phyloP scores from a whole-genome alignment of 1,284 basidiomycete genomes.

The Flammula alnicola region DNA sequence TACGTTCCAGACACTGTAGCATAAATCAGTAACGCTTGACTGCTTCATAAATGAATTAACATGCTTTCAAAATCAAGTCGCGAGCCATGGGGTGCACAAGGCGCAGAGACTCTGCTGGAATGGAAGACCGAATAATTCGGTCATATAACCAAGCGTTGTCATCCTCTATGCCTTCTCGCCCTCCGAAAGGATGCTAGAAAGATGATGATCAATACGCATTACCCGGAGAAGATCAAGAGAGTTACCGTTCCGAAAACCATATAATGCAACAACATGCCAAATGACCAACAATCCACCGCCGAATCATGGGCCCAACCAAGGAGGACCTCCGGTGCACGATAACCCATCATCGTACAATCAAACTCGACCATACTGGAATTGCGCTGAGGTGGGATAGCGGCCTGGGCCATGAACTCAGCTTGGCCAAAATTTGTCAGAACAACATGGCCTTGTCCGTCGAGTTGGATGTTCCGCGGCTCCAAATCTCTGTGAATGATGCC shows the following conservation, averaged over 20 bases:
- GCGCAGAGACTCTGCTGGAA: constrained; percentile 29
- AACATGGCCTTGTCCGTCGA: constrained; percentile 68
- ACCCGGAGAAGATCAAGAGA: constrained; percentile 5
- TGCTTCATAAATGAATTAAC: constrained; percentile 9
- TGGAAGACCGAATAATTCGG: constrained; percentile 30
- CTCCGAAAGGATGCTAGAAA: constrained; percentile 43
- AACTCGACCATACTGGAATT: neutral
- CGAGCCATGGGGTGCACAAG: constrained; percentile 37
- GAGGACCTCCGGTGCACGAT: constrained; percentile 75
- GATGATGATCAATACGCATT: neutral
- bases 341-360: constrained; percentile 40
- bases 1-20: constrained; percentile 58
- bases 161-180: constrained; percentile 24
- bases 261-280: constrained; percentile 78
- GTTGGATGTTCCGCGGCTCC: constrained; percentile 66
- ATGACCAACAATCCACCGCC: constrained; percentile 84
- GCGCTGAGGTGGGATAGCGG: constrained; percentile 2
- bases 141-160: constrained; percentile 26
- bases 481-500: constrained; percentile 58
- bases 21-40: neutral
- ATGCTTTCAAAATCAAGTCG: constrained; percentile 47
- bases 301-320: constrained; percentile 74
- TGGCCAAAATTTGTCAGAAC: constrained; percentile 70
- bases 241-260: constrained; percentile 64
- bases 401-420: constrained; percentile 38